Evolutionary conservation across 495 filamentous ascomycete species (phyloP).

Genomic region (Penicillium cosmopolitanum): DNA sequence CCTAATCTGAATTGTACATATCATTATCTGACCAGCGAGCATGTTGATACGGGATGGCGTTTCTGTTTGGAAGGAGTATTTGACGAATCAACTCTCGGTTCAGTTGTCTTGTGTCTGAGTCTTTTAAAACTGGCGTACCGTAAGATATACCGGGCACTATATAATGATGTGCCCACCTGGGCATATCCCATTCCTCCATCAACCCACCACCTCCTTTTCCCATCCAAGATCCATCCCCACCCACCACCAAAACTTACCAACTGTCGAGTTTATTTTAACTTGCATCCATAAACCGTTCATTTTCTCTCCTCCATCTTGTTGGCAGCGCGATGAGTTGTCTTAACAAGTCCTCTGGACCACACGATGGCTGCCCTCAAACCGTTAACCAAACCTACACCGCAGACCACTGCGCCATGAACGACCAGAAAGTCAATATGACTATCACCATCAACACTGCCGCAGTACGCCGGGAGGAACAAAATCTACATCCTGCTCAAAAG

Average conservation of each 20-base stretch:
- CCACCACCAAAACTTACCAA: no score
- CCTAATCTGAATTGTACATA: constrained; percentile 22
- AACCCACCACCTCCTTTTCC: neutral
- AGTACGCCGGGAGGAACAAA: neutral
- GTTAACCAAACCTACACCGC: neutral
- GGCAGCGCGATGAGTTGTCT: neutral
- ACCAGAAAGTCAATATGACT: neutral
- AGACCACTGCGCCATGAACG: neutral
- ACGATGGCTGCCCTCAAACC: neutral
- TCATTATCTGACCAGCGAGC: constrained; percentile 15
- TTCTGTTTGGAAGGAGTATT: constrained; percentile 1
- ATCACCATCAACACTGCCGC: neutral
- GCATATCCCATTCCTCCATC: neutral
- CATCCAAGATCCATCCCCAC: no score
- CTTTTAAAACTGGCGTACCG: neutral
- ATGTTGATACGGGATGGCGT: constrained; percentile 30
- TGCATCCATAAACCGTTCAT: neutral
- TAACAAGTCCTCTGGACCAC: neutral
- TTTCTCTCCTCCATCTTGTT: neutral
- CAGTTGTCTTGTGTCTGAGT: neutral
- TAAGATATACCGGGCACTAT: neutral
- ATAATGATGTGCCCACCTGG: no score
- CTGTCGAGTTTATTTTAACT: neutral
- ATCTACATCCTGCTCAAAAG: neutral
- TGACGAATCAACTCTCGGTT: constrained; percentile 3